Conservation (phyloP, 1,284 basidiomycete species). For the Pseudozyma tsukubaensis region DNA sequence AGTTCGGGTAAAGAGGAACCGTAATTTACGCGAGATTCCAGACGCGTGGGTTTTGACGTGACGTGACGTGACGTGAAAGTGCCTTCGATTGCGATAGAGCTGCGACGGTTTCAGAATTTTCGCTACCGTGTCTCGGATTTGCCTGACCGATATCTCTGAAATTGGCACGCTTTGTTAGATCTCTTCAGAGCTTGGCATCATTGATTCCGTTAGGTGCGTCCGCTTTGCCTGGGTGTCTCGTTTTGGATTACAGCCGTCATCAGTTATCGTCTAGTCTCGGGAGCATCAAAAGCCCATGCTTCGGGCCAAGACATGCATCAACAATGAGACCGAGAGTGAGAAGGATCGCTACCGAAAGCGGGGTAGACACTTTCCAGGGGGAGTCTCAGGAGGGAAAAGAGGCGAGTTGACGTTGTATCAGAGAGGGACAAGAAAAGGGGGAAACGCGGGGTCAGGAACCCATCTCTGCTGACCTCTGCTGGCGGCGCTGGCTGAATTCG, state of each 20-base stretch:
- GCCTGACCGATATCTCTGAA: neutral
- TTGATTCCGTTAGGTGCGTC: too few relatives aligned
- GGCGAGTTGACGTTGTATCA: too few relatives aligned
- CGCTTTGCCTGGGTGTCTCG: too few relatives aligned
- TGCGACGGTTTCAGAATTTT: neutral
- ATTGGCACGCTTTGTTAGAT: neutral
- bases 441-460: neutral
- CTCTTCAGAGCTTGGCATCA: neutral
- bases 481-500: neutral
- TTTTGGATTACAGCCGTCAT: too few relatives aligned
- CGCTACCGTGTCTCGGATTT: slow-evolving; percentile 1
- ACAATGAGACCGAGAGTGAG: too few relatives aligned
- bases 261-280: too few relatives aligned
- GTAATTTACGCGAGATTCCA: slow-evolving; percentile 23
- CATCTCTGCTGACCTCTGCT: neutral
- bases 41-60: slow-evolving; percentile 31
- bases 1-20: neutral
- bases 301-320: too few relatives aligned
- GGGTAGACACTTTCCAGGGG: too few relatives aligned
- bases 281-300: too few relatives aligned
- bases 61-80: slow-evolving; percentile 33
- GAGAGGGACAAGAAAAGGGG: too few relatives aligned
- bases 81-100: slow-evolving; percentile 2
- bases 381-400: too few relatives aligned
- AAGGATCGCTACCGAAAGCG: too few relatives aligned